Base-by-base conservation (phyloP, 768 basidiomycete genomes). In the Suillus americanus region DNA sequence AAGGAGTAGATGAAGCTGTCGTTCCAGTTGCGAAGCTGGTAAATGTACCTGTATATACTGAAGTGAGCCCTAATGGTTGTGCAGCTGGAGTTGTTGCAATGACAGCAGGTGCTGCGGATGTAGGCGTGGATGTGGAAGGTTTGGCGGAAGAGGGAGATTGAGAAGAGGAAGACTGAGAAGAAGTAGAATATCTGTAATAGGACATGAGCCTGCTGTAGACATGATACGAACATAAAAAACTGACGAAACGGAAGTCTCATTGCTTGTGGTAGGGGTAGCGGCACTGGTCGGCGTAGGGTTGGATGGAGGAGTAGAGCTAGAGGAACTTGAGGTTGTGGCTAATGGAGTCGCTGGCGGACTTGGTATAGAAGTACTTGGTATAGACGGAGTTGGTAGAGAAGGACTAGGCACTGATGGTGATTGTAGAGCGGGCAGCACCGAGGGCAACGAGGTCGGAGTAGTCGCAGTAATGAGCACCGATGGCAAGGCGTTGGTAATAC, bases 1-100 rank as follows among this genome's bases (percentile, higher is more conserved):
- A 13, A 10, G 68, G 64, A 37, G 69, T 14, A 10, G 75, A 67
- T 35, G 74, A 65, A 10, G 61, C 61, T 1, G 60, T 35, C 55
- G 62, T 18, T 16, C 37, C 10, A 3, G 62, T 56, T 6, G 68
- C 16, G 45, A 53, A 37, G 16, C 38, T 40, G 10, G 35, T 5
- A 23, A 0, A 28, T 13, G 51, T 20, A 12, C 20, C 16, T 13
- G 64, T 43, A 30, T 53, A 9, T 33, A 23, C 43, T 13, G 60
- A 6, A 1, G 61, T 18, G 1, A 61, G 16, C 18, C 51, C 43
- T 28, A 68, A 20, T 0, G 65, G 20, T 18, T 60, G 56, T 33
- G 64, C 60, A 12, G 67, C 55, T 6, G 46, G 62, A 8, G 61
- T n/a, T 60, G 61, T 65, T 2, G 18, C 12, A 8, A 25, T 10